phyloP scores from a whole-genome alignment of 768 basidiomycete species.

The Fomitopsis pulvina region DNA sequence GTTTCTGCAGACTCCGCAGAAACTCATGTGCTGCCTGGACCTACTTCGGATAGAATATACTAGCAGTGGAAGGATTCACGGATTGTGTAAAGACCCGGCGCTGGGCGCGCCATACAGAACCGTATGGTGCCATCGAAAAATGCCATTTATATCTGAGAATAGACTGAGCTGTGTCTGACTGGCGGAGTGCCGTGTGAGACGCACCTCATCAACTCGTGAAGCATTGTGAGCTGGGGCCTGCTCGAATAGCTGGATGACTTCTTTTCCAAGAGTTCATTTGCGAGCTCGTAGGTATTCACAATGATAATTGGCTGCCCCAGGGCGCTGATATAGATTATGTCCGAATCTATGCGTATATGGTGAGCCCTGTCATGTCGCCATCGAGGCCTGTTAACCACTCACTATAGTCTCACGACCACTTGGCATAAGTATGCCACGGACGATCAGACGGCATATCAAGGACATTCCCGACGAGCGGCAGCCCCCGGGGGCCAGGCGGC shows the following conservation, averaged over 20 bases:
- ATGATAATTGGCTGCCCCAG: slow-evolving; percentile 14
- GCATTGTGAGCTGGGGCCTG: slow-evolving; percentile 21
- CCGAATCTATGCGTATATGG: slow-evolving; percentile 14
- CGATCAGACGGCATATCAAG: background rate
- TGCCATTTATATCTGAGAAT: slow-evolving; percentile 33
- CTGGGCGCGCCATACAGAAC: slow-evolving; percentile 22
- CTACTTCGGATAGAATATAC: slow-evolving; percentile 26
- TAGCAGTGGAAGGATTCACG: slow-evolving; percentile 29
- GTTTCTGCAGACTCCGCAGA: slow-evolving; percentile 25
- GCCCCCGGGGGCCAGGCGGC: slow-evolving; percentile 20
- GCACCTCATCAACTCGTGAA: slow-evolving; percentile 21
- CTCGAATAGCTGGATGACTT: slow-evolving; percentile 32
- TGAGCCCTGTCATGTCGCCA: background rate
- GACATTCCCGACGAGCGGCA: slow-evolving; percentile 20
- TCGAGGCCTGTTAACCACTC: background rate
- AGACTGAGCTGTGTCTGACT: slow-evolving; percentile 6
- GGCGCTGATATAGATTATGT: slow-evolving; percentile 4
- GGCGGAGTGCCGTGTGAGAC: slow-evolving; percentile 9
- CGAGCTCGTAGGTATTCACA: slow-evolving; percentile 22
- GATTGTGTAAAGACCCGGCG: slow-evolving; percentile 26
- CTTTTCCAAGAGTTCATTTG: slow-evolving; percentile 25
- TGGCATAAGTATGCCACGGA: background rate
- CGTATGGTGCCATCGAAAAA: slow-evolving; percentile 16
- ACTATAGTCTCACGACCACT: background rate
- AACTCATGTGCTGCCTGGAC: slow-evolving; percentile 25